Evolutionary conservation across 2,329 filamentous ascomycete species (phyloP), one percentile per base, ranked within the genome.

Genomic region (Fusarium aywerte): DNA sequence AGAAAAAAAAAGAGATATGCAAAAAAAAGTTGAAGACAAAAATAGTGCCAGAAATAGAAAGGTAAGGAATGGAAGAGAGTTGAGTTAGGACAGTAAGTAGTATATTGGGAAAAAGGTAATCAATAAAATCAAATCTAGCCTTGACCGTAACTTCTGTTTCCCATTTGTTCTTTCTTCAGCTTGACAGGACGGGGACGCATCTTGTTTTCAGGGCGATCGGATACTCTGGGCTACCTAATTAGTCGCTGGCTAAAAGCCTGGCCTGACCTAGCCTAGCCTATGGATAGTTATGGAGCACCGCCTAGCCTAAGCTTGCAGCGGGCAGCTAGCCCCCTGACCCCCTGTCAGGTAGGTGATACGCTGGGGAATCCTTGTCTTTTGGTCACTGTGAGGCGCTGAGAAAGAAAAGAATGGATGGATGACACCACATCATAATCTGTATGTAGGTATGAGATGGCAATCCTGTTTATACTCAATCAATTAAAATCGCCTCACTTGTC

Each of bases 361-460:
- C 74, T 68, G 72, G 74, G 72, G 71, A 73, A 73, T 65, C 73
- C 74, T 68, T 75, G 73, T 70, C 62, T 65, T 27, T 23, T 35
- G 27, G 35, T 23, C 33, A 44, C 47, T 48, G 62, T 67, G 63
- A 67, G 64, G 65, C 64, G 65, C 59, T 65, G 62, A 43, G 29
- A 15, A 33, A 42, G 23, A 23, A 25, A 36, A 47, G 27, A 27
- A 27, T 48, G 56, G 49, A 49, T 44, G 51, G 48, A 61, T 57
- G 63, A 71, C 71, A 73, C 65, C 67, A 68, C 67, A 71, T 42
- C 33, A 59, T 27, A 36, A 27, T 38, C 21, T 49, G 45, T 49
- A 38, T 10, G 25, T 44, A 44, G n/a, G 45, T 48, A 49, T 48
- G 47, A 54, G 47, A 60, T 54, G 42, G 58, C 43, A 38, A 23